Base-by-base conservation (phyloP, 257 asterid genomes). In the Jacaranda copaia region DNA sequence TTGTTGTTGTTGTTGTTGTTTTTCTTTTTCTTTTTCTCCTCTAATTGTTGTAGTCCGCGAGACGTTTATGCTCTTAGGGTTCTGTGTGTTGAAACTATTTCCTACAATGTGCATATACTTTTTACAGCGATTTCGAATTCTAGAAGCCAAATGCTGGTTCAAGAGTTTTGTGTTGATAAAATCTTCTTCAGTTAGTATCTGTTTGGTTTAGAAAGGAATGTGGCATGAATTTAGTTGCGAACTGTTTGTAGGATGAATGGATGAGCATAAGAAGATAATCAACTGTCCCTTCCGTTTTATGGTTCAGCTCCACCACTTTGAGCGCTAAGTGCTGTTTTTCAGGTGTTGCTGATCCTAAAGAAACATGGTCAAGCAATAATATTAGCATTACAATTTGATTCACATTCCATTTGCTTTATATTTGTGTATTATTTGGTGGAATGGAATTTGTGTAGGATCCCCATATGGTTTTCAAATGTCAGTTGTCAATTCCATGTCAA, bases 111-210 rank as follows among this genome's bases (percentile, higher is more conserved):
- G 40, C 53, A 36, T 5, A 18, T 8, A n/a, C 36, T 15, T 51
- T n/a, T n/a, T 32, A 61, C 40, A 51, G 12, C 2, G 32, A 32
- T 36, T 69, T 4, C 51, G 68, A 51, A 58, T 48, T 80, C 0
- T 56, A 25, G 6, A 68, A 32, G 35, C 48, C 52, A 53, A 7
- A 14, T 32, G 58, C 59, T 62, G 20, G 8, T 74, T 61, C 15
- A 65, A 19, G 20, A 38, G 79, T 32, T 38, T 35, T 57, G 36
- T 66, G 69, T 49, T 77, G 15, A 63, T 70, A 25, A 35, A 13
- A 20, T 61, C 56, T 56, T 72, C 19, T 56, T 39, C 51, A 38
- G 2, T 67, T 18, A 67, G 16, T 18, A 12, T 38, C 42, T 48
- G 1, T 48, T 36, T 42, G 46, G 8, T 42, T 42, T 42, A 42